These are phyloP conservation scores for Dictyostelium firmibasis DNA, from an alignment of 78 protist genomes.

Conservation along the genomic window DNA sequence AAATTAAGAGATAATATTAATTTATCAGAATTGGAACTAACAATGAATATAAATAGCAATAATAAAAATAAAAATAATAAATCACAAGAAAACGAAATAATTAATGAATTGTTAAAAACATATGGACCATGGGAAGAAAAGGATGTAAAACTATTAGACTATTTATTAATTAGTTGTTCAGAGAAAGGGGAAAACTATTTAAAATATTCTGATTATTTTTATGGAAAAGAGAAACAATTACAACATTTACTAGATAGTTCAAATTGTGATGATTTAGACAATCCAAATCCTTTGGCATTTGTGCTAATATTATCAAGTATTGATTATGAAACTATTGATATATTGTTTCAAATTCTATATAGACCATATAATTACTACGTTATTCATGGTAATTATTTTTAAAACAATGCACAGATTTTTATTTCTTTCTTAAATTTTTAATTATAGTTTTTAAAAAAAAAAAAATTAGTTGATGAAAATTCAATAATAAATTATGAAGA, in stretches of 20 bases:
- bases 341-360: neutral
- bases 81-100: neutral
- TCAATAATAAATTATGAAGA: neutral
- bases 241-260: neutral
- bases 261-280: neutral
- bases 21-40: neutral
- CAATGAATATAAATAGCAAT: neutral
- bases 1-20: neutral
- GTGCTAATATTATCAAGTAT: neutral
- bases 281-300: conserved; percentile 5
- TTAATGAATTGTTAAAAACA: neutral
- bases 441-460: no score
- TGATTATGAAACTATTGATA: neutral
- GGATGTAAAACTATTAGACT: neutral
- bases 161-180: neutral
- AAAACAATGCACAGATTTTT: no score
- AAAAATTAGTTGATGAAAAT: neutral
- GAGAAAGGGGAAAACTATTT: neutral
- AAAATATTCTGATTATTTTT: neutral
- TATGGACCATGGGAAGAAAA: conserved; percentile 31
- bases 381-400: neutral
- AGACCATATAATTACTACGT: conserved; percentile 23
- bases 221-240: neutral
- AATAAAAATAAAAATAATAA: no score
- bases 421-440: no score